Evolutionary conservation across 176 grass and related monocot genomes (phyloP).

Genomic region (Cenchrus fungigraminus): DNA sequence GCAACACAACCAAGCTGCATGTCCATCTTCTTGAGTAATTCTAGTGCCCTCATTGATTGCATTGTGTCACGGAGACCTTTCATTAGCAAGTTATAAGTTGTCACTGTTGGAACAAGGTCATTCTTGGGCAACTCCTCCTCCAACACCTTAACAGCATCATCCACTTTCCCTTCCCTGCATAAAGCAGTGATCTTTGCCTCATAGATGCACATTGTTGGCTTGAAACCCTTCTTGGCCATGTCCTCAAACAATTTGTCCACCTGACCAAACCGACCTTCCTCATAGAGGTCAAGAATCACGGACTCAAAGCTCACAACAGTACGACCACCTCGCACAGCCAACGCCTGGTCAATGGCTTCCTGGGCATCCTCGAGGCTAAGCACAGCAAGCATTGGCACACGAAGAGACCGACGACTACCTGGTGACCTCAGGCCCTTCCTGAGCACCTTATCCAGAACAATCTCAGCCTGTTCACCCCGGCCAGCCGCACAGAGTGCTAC

Average conservation of each 20-base stretch:
- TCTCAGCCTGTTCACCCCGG: constrained; percentile 53
- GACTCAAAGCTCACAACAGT: constrained; percentile 61
- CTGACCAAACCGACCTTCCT: constrained; percentile 54
- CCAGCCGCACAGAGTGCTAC: constrained; percentile 62
- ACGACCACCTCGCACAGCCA: constrained; percentile 57
- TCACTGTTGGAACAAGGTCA: constrained; percentile 57
- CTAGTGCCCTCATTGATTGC: constrained; percentile 67
- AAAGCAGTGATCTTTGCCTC: constrained; percentile 64
- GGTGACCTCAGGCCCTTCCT: constrained; percentile 70
- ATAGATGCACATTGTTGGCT: constrained; percentile 52
- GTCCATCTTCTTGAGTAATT: constrained; percentile 68
- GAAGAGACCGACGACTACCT: constrained; percentile 56
- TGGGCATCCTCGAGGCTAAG: constrained; percentile 58
- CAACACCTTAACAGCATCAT: constrained; percentile 61
- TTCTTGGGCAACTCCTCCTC: constrained; percentile 63
- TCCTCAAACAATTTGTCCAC: constrained; percentile 70
- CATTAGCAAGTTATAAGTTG: constrained; percentile 74
- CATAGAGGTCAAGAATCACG: constrained; percentile 56
- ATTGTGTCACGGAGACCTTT: constrained; percentile 62
- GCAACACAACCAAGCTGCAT: constrained; percentile 58
- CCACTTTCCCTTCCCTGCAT: constrained; percentile 52
- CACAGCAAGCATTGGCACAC: constrained; percentile 60
- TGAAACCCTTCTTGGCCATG: constrained; percentile 75
- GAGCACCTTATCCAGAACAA: constrained; percentile 72
- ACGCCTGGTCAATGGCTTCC: constrained; percentile 58